Evolutionary conservation across 2,329 filamentous ascomycete genomes (phyloP).

Genomic region (Cryphonectria naterciae): DNA sequence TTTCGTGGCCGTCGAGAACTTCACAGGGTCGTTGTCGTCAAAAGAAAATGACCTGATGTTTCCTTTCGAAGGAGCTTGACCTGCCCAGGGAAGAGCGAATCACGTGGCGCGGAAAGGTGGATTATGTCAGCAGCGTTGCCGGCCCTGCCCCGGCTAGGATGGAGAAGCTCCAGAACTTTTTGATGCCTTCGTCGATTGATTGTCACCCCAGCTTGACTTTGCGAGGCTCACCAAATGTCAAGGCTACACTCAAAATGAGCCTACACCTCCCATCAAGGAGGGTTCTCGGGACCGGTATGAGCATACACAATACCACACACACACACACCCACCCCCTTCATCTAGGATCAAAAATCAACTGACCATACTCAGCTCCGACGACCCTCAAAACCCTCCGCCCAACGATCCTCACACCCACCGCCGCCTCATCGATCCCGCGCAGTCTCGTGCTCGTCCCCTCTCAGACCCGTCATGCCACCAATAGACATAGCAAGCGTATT

Average conservation of each 20-base stretch:
- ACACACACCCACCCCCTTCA: constrained; percentile 19
- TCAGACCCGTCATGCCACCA: constrained; percentile 19
- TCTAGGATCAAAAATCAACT: constrained; percentile 29
- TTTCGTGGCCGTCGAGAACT: constrained; percentile 19
- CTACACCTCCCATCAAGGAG: constrained; percentile 65
- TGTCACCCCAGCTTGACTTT: not conserved
- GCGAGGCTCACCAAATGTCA: constrained; percentile 30
- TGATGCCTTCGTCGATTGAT: constrained; percentile 3
- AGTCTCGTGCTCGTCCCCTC: constrained; percentile 12
- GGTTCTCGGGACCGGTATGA: constrained; percentile 62
- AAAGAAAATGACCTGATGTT: constrained; percentile 29
- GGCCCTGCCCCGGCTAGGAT: constrained; percentile 9
- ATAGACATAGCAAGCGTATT: constrained; percentile 33
- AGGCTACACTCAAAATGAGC: constrained; percentile 58
- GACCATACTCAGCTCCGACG: constrained; percentile 25
- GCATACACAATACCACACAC: constrained; percentile 19
- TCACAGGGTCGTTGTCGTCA: not conserved
- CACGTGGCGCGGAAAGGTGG: constrained; percentile 5
- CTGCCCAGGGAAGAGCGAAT: constrained; percentile 11
- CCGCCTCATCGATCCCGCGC: constrained; percentile 11
- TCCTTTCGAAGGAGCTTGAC: constrained; percentile 12
- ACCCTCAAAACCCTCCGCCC: constrained; percentile 30
- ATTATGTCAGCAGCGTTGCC: constrained; percentile 18
- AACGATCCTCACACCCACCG: constrained; percentile 25
- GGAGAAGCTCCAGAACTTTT: constrained; percentile 11